Evolutionary conservation across 2,329 filamentous ascomycete genomes (phyloP), one percentile per base, ranked within the genome.

Genomic region (Botrytis byssoidea): DNA sequence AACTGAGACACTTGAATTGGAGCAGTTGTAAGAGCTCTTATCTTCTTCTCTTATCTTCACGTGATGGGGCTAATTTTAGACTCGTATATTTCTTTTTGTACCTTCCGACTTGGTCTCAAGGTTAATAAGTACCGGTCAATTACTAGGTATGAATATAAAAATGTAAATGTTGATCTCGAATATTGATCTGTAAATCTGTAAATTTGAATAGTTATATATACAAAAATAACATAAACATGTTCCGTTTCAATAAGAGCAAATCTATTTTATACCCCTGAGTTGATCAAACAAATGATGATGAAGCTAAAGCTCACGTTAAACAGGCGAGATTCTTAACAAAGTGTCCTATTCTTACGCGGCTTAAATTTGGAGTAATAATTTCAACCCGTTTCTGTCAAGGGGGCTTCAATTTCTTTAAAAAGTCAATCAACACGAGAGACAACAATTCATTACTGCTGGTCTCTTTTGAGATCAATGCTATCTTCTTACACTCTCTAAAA

Each of bases 261-360:
- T 44, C 8, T 20, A 12, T 64, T 22, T 44, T 10, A 42, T 44
- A 14, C 61, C 61, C 61, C 40, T 64, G 61, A 44, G 61, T n/a
- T 44, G 61, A 65, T 46, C 61, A 65, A 44, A 65, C 40, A 65
- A 22, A 32, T 46, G 61, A 65, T 64, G 61, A 64, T 64, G 61
- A 42, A 42, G 61, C n/a, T 46, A 65, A 44, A 65, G 35, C 44
- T 67, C 37, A 35, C 22, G 64, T 35, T 40, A 35, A 59, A 66
- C 63, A 72, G 29, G 71, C 71, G 71, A 72, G 40, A 68, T 72
- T 72, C 48, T 72, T 72, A 72, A 73, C 71, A 73, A 73, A 69
- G 71, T 73, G 67, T 71, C 72, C 68, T 73, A 59, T 48, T 48
- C 57, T 64, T 63, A 73, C 57, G 66, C 72, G 57, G 66, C 72